Evolutionary conservation across 768 basidiomycete species (phyloP).

Genomic region (Russula vinacea): DNA sequence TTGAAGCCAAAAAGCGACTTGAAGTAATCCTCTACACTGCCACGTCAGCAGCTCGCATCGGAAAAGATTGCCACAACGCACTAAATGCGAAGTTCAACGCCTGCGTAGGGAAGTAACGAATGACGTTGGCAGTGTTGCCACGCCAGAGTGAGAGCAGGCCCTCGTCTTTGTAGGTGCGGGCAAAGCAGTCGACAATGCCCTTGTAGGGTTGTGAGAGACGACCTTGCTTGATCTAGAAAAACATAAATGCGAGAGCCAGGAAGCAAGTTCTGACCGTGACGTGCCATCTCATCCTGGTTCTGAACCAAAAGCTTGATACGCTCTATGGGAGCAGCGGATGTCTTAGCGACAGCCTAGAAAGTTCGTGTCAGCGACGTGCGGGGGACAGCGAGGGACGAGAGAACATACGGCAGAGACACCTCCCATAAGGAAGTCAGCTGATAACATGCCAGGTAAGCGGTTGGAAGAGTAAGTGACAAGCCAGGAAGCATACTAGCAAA

Average conservation of each 20-base stretch:
- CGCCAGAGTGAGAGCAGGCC: conserved; percentile 95
- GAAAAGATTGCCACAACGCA: conserved; percentile 44
- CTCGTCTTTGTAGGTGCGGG: conserved; percentile 91
- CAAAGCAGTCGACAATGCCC: conserved; percentile 90
- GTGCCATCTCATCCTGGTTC: conserved; percentile 99
- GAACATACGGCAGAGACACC: conserved; percentile 83
- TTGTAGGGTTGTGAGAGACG: conserved; percentile 96
- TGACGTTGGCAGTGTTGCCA: conserved; percentile 99
- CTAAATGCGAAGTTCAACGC: conserved; percentile 99
- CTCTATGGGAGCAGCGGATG: conserved; percentile 98
- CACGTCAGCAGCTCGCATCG: conserved; percentile 26
- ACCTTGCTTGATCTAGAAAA: conserved; percentile 91
- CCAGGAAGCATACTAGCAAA: conserved; percentile 66
- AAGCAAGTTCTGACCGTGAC: conserved; percentile 30
- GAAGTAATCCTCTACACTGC: conserved; percentile 85
- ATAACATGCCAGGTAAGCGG: conserved; percentile 37
- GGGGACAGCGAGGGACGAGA: background rate
- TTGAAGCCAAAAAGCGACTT: conserved; percentile 99
- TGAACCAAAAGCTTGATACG: conserved; percentile 98
- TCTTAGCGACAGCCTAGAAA: conserved; percentile 92
- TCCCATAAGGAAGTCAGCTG: conserved; percentile 95
- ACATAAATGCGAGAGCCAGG: background rate
- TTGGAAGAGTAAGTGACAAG: conserved; percentile 15
- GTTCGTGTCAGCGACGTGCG: conserved; percentile 21
- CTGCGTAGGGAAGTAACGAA: conserved; percentile 99